phyloP scores from a whole-genome alignment of 805 yeast genomes.

The Lachancea dasiensis region DNA sequence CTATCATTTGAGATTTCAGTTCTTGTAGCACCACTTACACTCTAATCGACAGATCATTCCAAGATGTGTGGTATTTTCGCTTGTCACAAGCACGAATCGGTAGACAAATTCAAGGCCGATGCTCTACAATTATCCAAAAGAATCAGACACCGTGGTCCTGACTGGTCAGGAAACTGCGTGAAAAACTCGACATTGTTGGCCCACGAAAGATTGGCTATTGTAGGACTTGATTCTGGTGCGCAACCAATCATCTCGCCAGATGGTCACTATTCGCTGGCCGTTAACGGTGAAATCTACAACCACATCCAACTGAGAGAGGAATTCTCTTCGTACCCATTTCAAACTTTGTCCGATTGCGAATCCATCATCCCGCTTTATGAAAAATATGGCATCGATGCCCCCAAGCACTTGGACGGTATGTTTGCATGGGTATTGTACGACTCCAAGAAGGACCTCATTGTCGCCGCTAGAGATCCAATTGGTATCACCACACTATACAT shows the following conservation, averaged over 20 bases:
- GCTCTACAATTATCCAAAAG: slow-evolving; percentile 88
- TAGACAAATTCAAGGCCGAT: slow-evolving; percentile 72
- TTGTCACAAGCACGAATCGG: slow-evolving; percentile 75
- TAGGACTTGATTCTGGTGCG: slow-evolving; percentile 96
- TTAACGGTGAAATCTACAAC: slow-evolving; percentile 98
- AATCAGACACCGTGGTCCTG: slow-evolving; percentile 99
- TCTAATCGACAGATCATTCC: neutral
- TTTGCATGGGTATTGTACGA: slow-evolving; percentile 93
- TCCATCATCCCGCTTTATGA: slow-evolving; percentile 89
- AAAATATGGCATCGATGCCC: slow-evolving; percentile 85
- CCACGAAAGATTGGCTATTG: slow-evolving; percentile 96
- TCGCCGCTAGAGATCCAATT: slow-evolving; percentile 98
- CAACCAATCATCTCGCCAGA: slow-evolving; percentile 89
- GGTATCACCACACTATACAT: slow-evolving; percentile 95
- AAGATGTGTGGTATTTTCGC: slow-evolving; percentile 98
- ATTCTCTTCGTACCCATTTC: slow-evolving; percentile 65
- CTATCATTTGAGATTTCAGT: neutral
- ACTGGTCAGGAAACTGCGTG: slow-evolving; percentile 89
- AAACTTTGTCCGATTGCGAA: slow-evolving; percentile 93
- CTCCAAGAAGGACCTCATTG: slow-evolving; percentile 71
- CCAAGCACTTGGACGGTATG: slow-evolving; percentile 95
- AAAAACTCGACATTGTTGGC: slow-evolving; percentile 77
- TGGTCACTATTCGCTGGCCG: slow-evolving; percentile 67
- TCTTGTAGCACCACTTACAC: neutral
- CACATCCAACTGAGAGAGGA: slow-evolving; percentile 83